Evolutionary conservation across 2,329 filamentous ascomycete species (phyloP), one percentile per base, ranked within the genome.

Genomic region (Claviceps spartinae): DNA sequence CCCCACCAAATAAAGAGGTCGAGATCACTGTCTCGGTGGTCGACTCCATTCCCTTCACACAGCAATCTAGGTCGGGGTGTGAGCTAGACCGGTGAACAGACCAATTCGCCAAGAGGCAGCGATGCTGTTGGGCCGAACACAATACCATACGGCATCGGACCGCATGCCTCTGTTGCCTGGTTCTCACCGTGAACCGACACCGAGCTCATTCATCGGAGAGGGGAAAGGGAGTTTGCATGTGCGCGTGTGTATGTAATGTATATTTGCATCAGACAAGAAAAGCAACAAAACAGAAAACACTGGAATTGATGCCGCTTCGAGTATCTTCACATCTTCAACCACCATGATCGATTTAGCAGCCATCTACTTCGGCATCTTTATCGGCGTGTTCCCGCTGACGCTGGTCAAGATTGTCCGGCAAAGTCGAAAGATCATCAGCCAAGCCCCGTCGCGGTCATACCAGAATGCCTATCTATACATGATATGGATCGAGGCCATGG

Each of bases 301-400:
- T 18, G 40, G 16, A 42, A 9, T 34, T 34, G 9, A 11, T 34
- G 4, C 30, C 30, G 30, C 9, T 11, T 34, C 30, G 30, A 34
- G 30, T 34, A 11, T 34, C 30, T 11, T 34, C 30, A 34, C 30
- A 34, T n/a, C 6, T 24, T 26, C 8, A 18, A 16, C 24, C n/a
- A 48, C n/a, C 18, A 54, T 48, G 52, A 38, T 55, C 1, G 58
- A 63, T 44, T 42, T 62, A 2, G 54, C 58, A 9, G 57, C 57
- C 1, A 49, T 62, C 14, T 61, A 58, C 51, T 60, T 60, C 37
- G 61, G 61, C 1, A 30, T 62, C 44, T 62, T 62, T 22, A 3
- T 62, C 7, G 61, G 60, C n/a, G 49, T 61, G 30, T 61, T 61
- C n/a, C 48, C 60, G 13, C 60, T 63, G 7, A 58, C 61, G 2